Evolutionary conservation across 345 rosid species (phyloP).

Genomic region (Eutrema heterophyllum): DNA sequence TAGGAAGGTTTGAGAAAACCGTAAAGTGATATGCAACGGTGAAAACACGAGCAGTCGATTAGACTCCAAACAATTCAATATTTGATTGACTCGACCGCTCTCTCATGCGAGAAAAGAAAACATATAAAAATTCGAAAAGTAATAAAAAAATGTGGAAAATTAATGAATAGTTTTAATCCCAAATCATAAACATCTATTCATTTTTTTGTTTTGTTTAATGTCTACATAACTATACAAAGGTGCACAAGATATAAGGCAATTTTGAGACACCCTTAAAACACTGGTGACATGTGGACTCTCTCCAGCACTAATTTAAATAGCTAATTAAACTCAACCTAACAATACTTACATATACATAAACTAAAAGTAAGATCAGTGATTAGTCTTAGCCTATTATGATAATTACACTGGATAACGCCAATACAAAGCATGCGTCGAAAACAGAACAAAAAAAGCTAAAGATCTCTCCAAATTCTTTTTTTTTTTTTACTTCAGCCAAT

Average conservation of each 20-base stretch:
- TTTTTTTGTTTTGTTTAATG: background rate
- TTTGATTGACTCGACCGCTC: slow-evolving; percentile 18
- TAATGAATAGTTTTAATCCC: background rate
- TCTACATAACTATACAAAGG: background rate
- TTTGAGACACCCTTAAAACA: background rate
- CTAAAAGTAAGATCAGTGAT: background rate
- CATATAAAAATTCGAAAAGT: background rate
- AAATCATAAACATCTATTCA: background rate
- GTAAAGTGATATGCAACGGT: slow-evolving; percentile 12
- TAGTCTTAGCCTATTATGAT: background rate
- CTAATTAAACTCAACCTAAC: background rate
- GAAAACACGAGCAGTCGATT: background rate
- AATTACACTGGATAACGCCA: background rate
- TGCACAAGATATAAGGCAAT: background rate
- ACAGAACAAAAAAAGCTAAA: background rate
- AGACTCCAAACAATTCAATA: slow-evolving; percentile 3
- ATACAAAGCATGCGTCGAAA: background rate
- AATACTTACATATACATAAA: background rate
- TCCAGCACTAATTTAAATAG: background rate
- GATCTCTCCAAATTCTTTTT: background rate
- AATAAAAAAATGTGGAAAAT: background rate
- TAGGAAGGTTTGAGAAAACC: slow-evolving; percentile 9
- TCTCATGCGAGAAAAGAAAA: slow-evolving; percentile 21
- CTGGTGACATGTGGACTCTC: background rate
- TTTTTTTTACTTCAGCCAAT: background rate